Base-by-base conservation (phyloP, 441 rosid species). In the Aquilaria agallochum region DNA sequence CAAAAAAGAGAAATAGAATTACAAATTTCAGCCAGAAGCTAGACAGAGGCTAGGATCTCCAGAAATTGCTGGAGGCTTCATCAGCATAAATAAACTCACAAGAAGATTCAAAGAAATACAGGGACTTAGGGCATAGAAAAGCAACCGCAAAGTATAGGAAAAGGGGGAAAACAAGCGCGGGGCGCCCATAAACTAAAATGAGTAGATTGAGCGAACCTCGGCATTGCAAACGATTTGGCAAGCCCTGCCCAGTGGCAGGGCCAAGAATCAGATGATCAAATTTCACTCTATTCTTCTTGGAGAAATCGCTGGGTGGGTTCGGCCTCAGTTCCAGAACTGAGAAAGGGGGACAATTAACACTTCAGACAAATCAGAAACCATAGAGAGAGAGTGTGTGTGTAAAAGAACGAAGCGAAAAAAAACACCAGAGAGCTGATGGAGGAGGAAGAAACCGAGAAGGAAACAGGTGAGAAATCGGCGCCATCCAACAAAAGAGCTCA, bases 211-310 rank as follows among this genome's bases (percentile, higher is more conserved):
- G 50, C 58, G 53, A 71, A 95, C 97, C 96, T 82, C 63, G 79
- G 71, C 98, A 92, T 53, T 92, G 96, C 70, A 92, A 76, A 36
- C 96, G 95, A 67, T 92, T 75, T 3, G 80, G 80, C 62, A 86
- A 80, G 75, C 97, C 97, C 74, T 78, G 77, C 48, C 97, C 99
- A 58, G 98, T 86, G 14, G 78, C 79, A 40, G 83, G 83, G 5
- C 83, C 98, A 53, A 92, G 77, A 59, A 95, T 80, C 55, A 92
- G 70, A 69, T 87, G 98, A 66, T 90, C 93, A 47, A 76, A 72
- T 70, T 95, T 88, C 67, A 72, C 77, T 58, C 65, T 77, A 33
- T 45, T 76, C 54, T 67, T 74, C 72, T 68, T 81, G 32, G 56
- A 72, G 49, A 66, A 11, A 70, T 72, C 70, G 50, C 63, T 63